Evolutionary conservation across 257 asterid species (phyloP), one percentile per base, ranked within the genome.

Genomic region (Ilex aquifolium): DNA sequence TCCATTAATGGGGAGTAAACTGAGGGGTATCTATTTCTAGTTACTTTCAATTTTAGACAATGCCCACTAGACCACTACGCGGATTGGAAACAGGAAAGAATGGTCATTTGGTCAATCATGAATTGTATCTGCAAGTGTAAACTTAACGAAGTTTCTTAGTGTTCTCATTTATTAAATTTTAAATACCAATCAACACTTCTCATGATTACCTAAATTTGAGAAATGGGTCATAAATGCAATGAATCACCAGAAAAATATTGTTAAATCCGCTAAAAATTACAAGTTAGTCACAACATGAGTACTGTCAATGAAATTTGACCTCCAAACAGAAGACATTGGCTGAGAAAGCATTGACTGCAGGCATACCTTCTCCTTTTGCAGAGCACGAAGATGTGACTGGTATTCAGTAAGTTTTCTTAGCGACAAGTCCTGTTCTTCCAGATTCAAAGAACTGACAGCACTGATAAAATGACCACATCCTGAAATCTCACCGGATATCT

Each of bases 361-460:
- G 16, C 68, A 68, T 76, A 92, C 99, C 97, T 87, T 92, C 70
- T 87, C 99, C 72, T 82, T 92, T 74, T 92, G 95, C 40, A 92
- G 85, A 44, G 84, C 71, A 60, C 74, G 83, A 54, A 92, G 96
- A 64, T 70, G 78, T 17, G 97, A 73, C 65, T 92, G 95, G 80
- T 80, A 80, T 55, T 89, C 96, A 31, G 74, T 70, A 55, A 92
- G 90, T 83, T 89, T 92, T 75, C 97, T 85, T 54, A 81, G 61
- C 13, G 97, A 92, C 62, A 92, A 76, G 73, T 87, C 99, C 40
- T 89, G 84, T 56, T 85, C 95, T 13, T 87, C 91, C 52, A 77
- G 65, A 71, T 62, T 82, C 74, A 79, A 71, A 66, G 75, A 55
- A 70, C 56, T 73, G 60, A 81, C 27, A 39, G 83, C 75, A 75